phyloP scores from a whole-genome alignment of 1,284 basidiomycete genomes.

The Cutaneotrichosporon curvatum region DNA sequence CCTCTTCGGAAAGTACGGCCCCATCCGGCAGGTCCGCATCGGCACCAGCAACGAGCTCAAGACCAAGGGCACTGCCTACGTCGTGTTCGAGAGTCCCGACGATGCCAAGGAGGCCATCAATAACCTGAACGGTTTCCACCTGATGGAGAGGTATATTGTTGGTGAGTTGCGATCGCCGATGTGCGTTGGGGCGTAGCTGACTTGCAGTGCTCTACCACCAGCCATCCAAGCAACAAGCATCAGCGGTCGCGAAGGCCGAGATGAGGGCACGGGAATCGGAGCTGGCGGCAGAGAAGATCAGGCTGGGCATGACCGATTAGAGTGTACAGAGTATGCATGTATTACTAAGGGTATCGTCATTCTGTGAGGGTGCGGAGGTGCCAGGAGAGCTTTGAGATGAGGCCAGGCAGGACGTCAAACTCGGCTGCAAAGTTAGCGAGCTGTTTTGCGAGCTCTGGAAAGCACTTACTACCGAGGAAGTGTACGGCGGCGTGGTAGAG shows the following conservation, averaged over 20 bases:
- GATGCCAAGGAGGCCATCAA: slow-evolving; percentile 93
- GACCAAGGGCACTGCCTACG: slow-evolving; percentile 92
- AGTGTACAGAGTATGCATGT: slow-evolving; percentile 7
- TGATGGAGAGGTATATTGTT: slow-evolving; percentile 96
- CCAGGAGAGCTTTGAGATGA: no score
- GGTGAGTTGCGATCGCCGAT: slow-evolving; percentile 38
- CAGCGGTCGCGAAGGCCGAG: slow-evolving; percentile 78
- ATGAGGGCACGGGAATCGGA: slow-evolving; percentile 87
- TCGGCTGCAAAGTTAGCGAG: no score
- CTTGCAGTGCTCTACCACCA: slow-evolving; percentile 89
- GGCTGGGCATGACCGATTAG: slow-evolving; percentile 45
- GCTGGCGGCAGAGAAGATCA: slow-evolving; percentile 75
- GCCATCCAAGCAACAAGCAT: slow-evolving; percentile 88
- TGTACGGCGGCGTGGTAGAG: slow-evolving; percentile 31
- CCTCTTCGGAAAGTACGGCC: slow-evolving; percentile 94
- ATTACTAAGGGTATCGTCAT: background rate
- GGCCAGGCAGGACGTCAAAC: no score
- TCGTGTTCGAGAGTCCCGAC: slow-evolving; percentile 52
- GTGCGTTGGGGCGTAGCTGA: background rate
- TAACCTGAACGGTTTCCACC: slow-evolving; percentile 94
- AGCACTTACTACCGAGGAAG: slow-evolving; percentile 30
- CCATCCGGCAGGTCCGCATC: slow-evolving; percentile 89
- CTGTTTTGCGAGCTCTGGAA: no score
- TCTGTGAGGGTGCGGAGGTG: no score
- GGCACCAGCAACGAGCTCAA: slow-evolving; percentile 74